phyloP scores from a whole-genome alignment of 805 yeast genomes.

The Kodamaea kakaduensis region DNA sequence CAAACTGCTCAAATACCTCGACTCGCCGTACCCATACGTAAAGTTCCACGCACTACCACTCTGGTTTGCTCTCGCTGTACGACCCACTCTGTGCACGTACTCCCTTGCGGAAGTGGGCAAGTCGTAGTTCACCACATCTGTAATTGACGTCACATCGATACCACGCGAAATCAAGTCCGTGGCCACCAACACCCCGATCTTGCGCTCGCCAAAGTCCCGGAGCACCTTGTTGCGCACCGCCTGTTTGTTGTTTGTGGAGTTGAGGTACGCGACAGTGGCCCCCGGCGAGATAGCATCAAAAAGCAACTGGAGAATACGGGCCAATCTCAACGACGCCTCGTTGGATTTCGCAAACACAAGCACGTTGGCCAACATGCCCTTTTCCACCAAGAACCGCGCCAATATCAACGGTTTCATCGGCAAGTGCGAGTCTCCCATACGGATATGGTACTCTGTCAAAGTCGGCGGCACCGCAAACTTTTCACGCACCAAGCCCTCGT shows the following conservation, averaged over 20 bases:
- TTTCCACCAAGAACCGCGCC: slow-evolving; percentile 46
- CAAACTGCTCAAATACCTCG: slow-evolving; percentile 52
- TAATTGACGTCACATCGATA: slow-evolving; percentile 68
- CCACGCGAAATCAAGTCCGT: slow-evolving; percentile 98
- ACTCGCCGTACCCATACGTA: slow-evolving; percentile 75
- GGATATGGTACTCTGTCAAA: slow-evolving; percentile 44
- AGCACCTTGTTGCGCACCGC: slow-evolving; percentile 53
- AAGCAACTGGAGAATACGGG: slow-evolving; percentile 53
- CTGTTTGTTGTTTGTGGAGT: slow-evolving; percentile 52
- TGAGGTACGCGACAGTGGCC: slow-evolving; percentile 42
- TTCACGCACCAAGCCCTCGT: slow-evolving; percentile 44
- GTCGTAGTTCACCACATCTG: slow-evolving; percentile 84
- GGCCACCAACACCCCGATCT: slow-evolving; percentile 56
- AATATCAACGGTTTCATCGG: slow-evolving; percentile 72
- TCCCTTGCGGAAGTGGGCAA: slow-evolving; percentile 85
- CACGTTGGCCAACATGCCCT: slow-evolving; percentile 35
- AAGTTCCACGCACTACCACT: slow-evolving; percentile 72
- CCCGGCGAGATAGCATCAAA: slow-evolving; percentile 19
- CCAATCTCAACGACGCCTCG: slow-evolving; percentile 79
- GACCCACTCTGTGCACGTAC: slow-evolving; percentile 92
- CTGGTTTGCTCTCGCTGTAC: slow-evolving; percentile 92
- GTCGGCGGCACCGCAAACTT: slow-evolving; percentile 58
- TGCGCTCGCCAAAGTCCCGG: slow-evolving; percentile 53
- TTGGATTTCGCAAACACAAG: slow-evolving; percentile 72
- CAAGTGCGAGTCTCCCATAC: slow-evolving; percentile 34